Percentiles rank a stretch among this genome's conserved stretches.
These are phyloP conservation scores for Botrytis porri DNA, from an alignment of 2,329 filamentous ascomycete genomes.

Conservation along the genomic window DNA sequence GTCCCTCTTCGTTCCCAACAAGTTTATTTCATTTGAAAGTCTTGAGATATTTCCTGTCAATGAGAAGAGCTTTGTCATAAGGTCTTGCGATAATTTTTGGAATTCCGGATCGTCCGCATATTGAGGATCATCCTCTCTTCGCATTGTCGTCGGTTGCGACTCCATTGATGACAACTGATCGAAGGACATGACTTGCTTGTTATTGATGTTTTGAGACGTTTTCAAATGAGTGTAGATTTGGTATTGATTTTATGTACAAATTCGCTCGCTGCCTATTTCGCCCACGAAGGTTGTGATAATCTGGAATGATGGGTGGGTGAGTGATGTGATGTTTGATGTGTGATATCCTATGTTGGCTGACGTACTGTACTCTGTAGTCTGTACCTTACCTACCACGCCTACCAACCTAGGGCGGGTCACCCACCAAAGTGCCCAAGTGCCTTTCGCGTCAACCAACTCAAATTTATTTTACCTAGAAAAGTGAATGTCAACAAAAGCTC, in stretches of 20 bases:
- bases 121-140: slow-evolving; percentile 65
- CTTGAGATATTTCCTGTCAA: slow-evolving; percentile 85
- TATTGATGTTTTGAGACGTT: neutral
- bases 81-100: slow-evolving; percentile 72
- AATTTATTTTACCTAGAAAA: slow-evolving; percentile 30
- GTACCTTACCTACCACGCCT: neutral
- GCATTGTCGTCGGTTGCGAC: slow-evolving; percentile 67
- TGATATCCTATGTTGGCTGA: neutral
- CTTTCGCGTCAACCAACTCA: slow-evolving; percentile 14
- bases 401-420: slow-evolving; percentile 6
- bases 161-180: slow-evolving; percentile 83
- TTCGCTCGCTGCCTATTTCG: slow-evolving; percentile 21
- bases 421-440: neutral
- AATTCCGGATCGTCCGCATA: slow-evolving; percentile 95
- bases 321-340: neutral
- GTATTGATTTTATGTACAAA: neutral
- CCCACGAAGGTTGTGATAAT: slow-evolving; percentile 3
- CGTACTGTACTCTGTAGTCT: slow-evolving; percentile 19
- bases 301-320: neutral
- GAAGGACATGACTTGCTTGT: slow-evolving; percentile 70
- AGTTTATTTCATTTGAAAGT: slow-evolving; percentile 77
- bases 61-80: slow-evolving; percentile 86
- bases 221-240: neutral
- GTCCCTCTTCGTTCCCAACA: slow-evolving; percentile 86
- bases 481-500: slow-evolving; percentile 30